Evolutionary conservation across 2,329 filamentous ascomycete genomes (phyloP).

Genomic region (Epichloe sibirici): DNA sequence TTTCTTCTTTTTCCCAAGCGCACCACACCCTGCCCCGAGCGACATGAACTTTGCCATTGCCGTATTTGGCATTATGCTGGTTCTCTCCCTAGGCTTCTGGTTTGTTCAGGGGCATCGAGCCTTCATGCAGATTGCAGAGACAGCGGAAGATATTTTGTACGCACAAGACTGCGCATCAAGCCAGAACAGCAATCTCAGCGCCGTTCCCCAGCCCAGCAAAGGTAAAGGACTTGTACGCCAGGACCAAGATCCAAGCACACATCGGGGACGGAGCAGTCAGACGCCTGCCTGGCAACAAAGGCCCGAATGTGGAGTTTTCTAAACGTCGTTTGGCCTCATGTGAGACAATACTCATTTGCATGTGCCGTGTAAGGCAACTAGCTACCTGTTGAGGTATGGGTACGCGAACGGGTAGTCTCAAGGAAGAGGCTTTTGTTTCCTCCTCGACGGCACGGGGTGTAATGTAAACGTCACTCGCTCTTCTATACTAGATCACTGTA

Average conservation of each 20-base stretch:
- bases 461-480: too few relatives aligned
- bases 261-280: not conserved
- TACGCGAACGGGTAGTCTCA: too few relatives aligned
- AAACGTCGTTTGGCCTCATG: not conserved
- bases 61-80: conserved; percentile 42
- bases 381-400: too few relatives aligned
- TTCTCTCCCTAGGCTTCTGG: conserved; percentile 38
- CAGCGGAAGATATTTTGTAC: conserved; percentile 10
- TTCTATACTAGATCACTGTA: too few relatives aligned
- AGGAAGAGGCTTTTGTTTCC: too few relatives aligned
- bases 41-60: conserved; percentile 48
- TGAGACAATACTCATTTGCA: not conserved
- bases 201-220: not conserved
- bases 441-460: too few relatives aligned
- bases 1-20: conserved; percentile 41
- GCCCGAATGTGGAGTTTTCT: not conserved
- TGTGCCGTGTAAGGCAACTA: too few relatives aligned
- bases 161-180: conserved; percentile 1
- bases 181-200: not conserved
- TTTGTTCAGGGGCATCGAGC: conserved; percentile 30
- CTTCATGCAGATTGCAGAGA: conserved; percentile 12
- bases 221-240: not conserved
- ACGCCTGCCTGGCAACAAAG: not conserved
- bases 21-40: conserved; percentile 29
- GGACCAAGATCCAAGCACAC: not conserved